Percentiles rank a stretch among this genome's conserved stretches.
These are phyloP conservation scores for Salicornia ramosissima DNA, from an alignment of 148 eudicot genomes.

Conservation along the genomic window DNA sequence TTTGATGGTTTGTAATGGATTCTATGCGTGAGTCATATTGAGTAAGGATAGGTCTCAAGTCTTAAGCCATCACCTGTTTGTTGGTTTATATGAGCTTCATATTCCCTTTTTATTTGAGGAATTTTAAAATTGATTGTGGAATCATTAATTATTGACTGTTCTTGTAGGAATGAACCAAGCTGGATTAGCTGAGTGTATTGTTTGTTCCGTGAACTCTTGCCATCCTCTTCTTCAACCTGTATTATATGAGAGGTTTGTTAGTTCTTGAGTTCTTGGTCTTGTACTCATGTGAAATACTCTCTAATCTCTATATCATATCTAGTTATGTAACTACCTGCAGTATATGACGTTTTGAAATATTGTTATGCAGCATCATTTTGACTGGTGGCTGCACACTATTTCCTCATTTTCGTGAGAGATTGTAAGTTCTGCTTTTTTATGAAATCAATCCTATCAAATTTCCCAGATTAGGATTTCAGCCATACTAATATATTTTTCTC, in stretches of 20 bases:
- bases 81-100: neutral
- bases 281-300: neutral
- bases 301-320: neutral
- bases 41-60: neutral
- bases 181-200: constrained; percentile 95
- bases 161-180: constrained; percentile 48
- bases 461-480: neutral
- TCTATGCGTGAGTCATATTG: neutral
- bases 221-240: constrained; percentile 93
- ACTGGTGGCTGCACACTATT: constrained; percentile 94
- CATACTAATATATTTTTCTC: no score
- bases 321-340: neutral
- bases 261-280: neutral
- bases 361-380: constrained; percentile 72
- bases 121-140: neutral
- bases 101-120: neutral
- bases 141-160: neutral
- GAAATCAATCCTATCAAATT: neutral
- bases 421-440: constrained; percentile 48
- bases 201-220: constrained; percentile 82
- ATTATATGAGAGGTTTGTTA: constrained; percentile 85
- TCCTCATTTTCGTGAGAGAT: constrained; percentile 87
- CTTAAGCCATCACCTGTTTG: neutral
- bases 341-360: neutral
- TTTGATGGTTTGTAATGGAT: neutral